Base-by-base conservation (phyloP, 108 stramenopile species). In the Skeletonema marinoi region DNA sequence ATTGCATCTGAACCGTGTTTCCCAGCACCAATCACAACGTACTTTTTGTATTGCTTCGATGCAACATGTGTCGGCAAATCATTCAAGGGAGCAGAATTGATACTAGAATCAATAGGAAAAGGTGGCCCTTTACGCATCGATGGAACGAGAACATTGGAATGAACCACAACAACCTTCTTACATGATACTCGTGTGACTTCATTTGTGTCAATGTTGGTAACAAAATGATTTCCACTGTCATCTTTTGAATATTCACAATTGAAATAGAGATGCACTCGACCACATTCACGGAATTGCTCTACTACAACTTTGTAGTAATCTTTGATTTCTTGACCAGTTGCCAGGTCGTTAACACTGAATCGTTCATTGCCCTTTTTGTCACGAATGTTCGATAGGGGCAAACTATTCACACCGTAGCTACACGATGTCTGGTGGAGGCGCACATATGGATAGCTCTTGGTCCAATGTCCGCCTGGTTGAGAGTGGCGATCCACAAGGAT, bases 341-440 rank as follows among this genome's bases (percentile, higher is more conserved):
- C 66, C 2, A 66, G 21, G 29, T 66, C 66, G 17, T 66, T 4
- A 11, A 65, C 64, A 33, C 42, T 46, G 10, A 66, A 66, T 42
- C n/a, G 12, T 46, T 66, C 66, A n/a, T 66, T 66, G 44, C 66
- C 66, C 42, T 46, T 66, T 25, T 66, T 66, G 31, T 66, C 66
- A 41, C 38, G 38, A 66, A 46, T 66, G 14, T 66, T 66, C 3
- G 66, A 66, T 21, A 66, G 21, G 3, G 66, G 42, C 19, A 66
- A 66, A 66, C 66, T 66, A 42, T 66, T 66, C 13, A 66, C 66
- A n/a, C 66, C 66, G 9, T 66, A 66, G 25, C 46, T 66, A 44
- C 66, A 66, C 3, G 19, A 9, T 3, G 66, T 38, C 21, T 66
- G 66, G 6, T 66, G 66, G 6, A 66, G 66, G 8, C 44, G 41